Base-by-base conservation (phyloP, 352 stramenopile genomes). In the Pythium utonaiense region DNA sequence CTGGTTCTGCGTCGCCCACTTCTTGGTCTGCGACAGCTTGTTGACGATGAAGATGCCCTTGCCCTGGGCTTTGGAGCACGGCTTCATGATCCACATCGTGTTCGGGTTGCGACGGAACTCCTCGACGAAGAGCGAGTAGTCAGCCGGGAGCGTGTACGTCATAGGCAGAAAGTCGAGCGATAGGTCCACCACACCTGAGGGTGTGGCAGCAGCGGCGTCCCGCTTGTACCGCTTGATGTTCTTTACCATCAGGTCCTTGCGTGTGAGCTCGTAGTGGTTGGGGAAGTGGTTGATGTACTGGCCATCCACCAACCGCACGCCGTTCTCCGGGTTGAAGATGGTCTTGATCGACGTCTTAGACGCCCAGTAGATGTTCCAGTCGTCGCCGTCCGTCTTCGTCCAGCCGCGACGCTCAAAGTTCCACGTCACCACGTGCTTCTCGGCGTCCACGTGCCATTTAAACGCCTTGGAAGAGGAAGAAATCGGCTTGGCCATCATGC, bases 51-150 rank as follows among this genome's bases (percentile, higher is more conserved):
- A 98, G 40, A 98, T 97, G 25, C 91, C 90, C 59, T 96, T 96
- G 19, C 91, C 91, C 71, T 98, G 91, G 0, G 90, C 89, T 17
- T 83, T 76, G 16, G 83, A 93, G 24, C 83, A 95, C 1, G 92
- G 92, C 54, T 98, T 98, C 92, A 98, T 98, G 67, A 98, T 98
- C 92, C 92, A 98, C 82, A 93, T 93, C 17, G 72, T 71, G 70
- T 93, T 88, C 14, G 83, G 85, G 54, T 89, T 95, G 34, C 81
- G 83, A 21, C 82, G 78, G 33, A 93, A 93, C 64, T 92, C 83
- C 62, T 98, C 93, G 7, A 97, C 89, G 57, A 98, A 98, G 13
- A 98, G 71, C 47, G 88, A 94, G 67, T 98, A 98, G 63, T 98
- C 93, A 12, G 80, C 85, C 24, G 93, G 93, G 1, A 98, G 76